Percentiles rank a stretch among this genome's conserved stretches.
These are phyloP conservation scores for Lactifluus piperatus DNA, from an alignment of 768 basidiomycete species.

Conservation along the genomic window DNA sequence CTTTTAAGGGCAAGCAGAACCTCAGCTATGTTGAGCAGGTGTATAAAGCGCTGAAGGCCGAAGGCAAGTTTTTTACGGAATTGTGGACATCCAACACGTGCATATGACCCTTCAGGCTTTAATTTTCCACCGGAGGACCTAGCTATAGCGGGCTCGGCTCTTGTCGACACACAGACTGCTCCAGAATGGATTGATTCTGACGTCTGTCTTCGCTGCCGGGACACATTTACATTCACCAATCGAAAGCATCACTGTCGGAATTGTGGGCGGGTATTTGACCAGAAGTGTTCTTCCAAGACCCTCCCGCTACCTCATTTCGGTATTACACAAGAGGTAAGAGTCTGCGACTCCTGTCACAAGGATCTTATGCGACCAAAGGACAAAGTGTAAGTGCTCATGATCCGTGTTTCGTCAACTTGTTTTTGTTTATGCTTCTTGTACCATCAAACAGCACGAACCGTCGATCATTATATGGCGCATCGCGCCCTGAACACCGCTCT, in stretches of 20 bases:
- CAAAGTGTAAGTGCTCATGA: slow-evolving; percentile 37
- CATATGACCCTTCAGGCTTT: slow-evolving; percentile 43
- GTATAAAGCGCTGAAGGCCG: slow-evolving; percentile 64
- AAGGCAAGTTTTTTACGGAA: slow-evolving; percentile 43
- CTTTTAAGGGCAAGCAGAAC: slow-evolving; percentile 73
- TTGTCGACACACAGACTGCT: slow-evolving; percentile 86
- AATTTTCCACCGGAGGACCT: slow-evolving; percentile 78
- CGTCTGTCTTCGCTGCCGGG: slow-evolving; percentile 86
- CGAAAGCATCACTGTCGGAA: slow-evolving; percentile 98
- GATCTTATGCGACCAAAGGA: slow-evolving; percentile 65
- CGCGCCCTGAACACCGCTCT: slow-evolving; percentile 44
- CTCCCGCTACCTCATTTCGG: slow-evolving; percentile 89
- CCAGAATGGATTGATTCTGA: slow-evolving; percentile 98
- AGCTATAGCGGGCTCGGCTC: slow-evolving; percentile 60
- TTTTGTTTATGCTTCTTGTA: slow-evolving; percentile 18
- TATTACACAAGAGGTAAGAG: slow-evolving; percentile 84
- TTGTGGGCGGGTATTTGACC: slow-evolving; percentile 95
- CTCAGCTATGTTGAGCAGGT: slow-evolving; percentile 71
- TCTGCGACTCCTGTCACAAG: slow-evolving; percentile 84
- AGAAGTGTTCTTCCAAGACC: slow-evolving; percentile 78
- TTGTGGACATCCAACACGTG: neutral
- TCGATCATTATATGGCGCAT: slow-evolving; percentile 46
- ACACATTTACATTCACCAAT: slow-evolving; percentile 88
- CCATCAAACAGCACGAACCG: slow-evolving; percentile 35
- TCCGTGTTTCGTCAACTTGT: slow-evolving; percentile 19